A percentile compares a stretch with the other conserved stretches of the same genome.
Conservation (phyloP, 345 rosid species). For the rapeseed (Brassica napus) region DNA sequence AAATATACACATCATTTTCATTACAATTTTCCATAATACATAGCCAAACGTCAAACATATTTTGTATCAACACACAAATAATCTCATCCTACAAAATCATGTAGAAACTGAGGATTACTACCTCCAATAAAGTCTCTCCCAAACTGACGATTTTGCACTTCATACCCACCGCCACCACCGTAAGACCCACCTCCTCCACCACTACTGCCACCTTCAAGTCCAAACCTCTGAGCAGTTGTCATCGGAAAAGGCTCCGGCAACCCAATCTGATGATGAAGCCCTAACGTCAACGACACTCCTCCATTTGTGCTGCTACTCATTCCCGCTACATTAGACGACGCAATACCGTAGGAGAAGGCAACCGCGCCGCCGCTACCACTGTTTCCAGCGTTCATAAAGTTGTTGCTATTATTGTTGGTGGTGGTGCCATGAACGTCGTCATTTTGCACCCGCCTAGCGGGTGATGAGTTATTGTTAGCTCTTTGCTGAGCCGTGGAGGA, state of each 20-base stretch:
- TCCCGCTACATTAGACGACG: conserved; percentile 40
- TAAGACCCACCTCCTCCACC: conserved; percentile 46
- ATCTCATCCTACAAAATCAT: conserved; percentile 82
- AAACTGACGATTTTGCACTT: conserved; percentile 62
- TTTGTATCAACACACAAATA: conserved; percentile 14
- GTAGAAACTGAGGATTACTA: conserved; percentile 66
- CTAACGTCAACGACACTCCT: conserved; percentile 79
- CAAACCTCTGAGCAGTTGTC: conserved; percentile 63
- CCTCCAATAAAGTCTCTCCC: conserved; percentile 75
- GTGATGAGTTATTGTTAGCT: conserved; percentile 29
- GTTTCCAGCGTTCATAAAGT: conserved; percentile 44
- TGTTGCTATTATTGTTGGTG: conserved; percentile 31
- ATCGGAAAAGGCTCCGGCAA: conserved; percentile 69
- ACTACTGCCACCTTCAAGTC: conserved; percentile 56
- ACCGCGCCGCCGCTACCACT: conserved; percentile 46
- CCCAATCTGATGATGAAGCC: conserved; percentile 82
- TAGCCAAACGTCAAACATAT: conserved; percentile 20
- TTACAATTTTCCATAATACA: conserved; percentile 27
- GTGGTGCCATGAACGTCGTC: conserved; percentile 38
- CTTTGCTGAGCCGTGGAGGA: conserved; percentile 31
- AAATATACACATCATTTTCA: conserved; percentile 32
- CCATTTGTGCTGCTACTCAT: conserved; percentile 46
- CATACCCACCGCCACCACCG: conserved; percentile 56
- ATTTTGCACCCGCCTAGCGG: conserved; percentile 51
- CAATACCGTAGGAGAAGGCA: conserved; percentile 39